Conservation (phyloP, 2,329 filamentous ascomycete species). For the Plenodomus biglobosus region DNA sequence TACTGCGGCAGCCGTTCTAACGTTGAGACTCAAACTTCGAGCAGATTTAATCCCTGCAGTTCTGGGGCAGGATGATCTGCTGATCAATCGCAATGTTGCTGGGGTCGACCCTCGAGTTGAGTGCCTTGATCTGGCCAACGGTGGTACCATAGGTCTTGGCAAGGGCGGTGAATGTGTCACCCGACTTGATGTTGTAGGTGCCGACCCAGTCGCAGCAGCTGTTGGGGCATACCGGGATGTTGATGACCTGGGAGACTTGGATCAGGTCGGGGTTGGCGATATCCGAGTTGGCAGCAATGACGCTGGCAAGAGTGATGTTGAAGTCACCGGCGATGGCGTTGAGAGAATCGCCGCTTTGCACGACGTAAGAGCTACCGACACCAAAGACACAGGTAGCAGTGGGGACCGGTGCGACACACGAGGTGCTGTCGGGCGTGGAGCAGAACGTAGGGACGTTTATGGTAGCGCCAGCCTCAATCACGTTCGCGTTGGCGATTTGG, state of each 20-base stretch:
- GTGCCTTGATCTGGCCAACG: constrained; percentile 1
- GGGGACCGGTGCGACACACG: background rate
- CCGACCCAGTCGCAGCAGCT: background rate
- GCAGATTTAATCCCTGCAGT: background rate
- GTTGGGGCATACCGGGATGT: constrained; percentile 1
- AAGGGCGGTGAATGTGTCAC: constrained; percentile 2
- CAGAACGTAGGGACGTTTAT: background rate
- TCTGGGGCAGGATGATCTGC: background rate
- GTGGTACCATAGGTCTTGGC: background rate
- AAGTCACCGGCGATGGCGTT: constrained; percentile 2
- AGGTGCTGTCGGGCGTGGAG: background rate
- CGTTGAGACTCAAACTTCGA: too few relatives aligned
- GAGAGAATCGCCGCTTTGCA: background rate
- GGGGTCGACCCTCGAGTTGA: constrained; percentile 1
- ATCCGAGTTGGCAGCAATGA: background rate
- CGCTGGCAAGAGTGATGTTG: background rate
- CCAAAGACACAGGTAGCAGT: constrained; percentile 1
- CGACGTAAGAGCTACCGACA: constrained; percentile 1
- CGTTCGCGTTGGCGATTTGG: background rate
- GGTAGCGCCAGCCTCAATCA: background rate
- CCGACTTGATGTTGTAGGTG: background rate
- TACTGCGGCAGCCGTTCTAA: too few relatives aligned
- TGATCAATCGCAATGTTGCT: background rate
- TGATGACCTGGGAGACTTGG: background rate
- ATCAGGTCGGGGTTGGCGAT: background rate